A percentile compares a stretch with the other conserved stretches of the same genome.
These are phyloP conservation scores for Aristolochia fimbriata DNA, from an alignment of 164 flowering plant species.

Conservation along the genomic window DNA sequence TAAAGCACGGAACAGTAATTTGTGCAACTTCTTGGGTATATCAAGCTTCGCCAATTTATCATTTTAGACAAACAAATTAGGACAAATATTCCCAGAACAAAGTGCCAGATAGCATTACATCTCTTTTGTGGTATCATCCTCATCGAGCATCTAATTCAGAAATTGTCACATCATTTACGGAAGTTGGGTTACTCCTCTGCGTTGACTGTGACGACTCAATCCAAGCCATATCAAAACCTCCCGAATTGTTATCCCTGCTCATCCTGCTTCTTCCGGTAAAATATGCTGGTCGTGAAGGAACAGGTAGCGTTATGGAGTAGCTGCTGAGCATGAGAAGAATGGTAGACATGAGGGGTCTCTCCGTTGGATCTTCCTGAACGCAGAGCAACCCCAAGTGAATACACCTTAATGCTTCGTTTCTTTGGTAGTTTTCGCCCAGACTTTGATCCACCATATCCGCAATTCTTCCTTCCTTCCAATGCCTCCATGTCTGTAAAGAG, in stretches of 20 bases:
- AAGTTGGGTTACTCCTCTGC: neutral
- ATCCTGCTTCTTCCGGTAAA: neutral
- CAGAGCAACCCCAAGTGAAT: conserved; percentile 7
- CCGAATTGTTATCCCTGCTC: neutral
- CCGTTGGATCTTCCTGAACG: conserved; percentile 6
- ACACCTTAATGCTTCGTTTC: conserved; percentile 2
- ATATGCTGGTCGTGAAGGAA: conserved; percentile 2
- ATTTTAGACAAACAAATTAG: too few species aligned
- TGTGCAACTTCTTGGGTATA: too few species aligned
- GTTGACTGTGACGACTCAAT: neutral
- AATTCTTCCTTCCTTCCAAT: conserved; percentile 1
- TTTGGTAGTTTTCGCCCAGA: neutral
- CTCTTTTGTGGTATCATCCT: neutral
- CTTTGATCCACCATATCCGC: conserved; percentile 3
- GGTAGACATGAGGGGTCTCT: conserved; percentile 4
- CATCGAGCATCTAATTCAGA: neutral
- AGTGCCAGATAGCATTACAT: too few species aligned
- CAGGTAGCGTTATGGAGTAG: neutral
- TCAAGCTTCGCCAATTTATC: too few species aligned
- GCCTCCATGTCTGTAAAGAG: conserved; percentile 4
- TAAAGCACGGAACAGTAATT: too few species aligned
- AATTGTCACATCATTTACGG: neutral
- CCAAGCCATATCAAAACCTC: neutral
- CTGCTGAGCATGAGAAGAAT: conserved; percentile 5
- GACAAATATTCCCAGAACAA: too few species aligned